These are phyloP conservation scores for Trifolium fragiferum DNA, from an alignment of 306 rosid species.

Conservation along the genomic window DNA sequence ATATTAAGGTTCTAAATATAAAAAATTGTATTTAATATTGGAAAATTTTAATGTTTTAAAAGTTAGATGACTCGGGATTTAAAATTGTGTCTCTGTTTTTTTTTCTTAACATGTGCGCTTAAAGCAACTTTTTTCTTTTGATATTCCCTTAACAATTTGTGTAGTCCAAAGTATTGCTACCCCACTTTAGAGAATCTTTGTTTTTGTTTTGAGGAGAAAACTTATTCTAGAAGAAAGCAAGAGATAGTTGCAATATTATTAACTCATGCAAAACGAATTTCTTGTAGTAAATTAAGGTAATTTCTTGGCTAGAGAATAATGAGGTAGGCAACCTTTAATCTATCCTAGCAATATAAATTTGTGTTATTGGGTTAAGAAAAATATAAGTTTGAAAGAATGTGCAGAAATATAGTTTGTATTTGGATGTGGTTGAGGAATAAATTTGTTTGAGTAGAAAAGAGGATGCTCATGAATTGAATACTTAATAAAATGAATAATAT, in stretches of 20 bases:
- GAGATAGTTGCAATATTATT: background rate
- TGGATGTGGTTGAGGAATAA: constrained; percentile 50
- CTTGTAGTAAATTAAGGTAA: background rate
- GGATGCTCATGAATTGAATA: constrained; percentile 53
- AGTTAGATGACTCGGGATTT: no score
- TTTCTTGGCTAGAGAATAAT: background rate
- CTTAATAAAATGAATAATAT: constrained; percentile 39
- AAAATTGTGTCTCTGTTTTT: no score
- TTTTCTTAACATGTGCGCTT: no score
- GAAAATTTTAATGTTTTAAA: no score
- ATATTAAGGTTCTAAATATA: no score
- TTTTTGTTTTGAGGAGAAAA: constrained; percentile 49
- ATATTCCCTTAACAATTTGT: constrained; percentile 38
- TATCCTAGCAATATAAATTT: background rate
- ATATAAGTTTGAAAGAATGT: constrained; percentile 18
- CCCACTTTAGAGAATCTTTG: constrained; percentile 64
- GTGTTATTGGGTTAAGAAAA: background rate
- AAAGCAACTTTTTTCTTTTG: no score
- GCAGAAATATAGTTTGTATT: constrained; percentile 27
- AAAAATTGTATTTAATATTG: no score
- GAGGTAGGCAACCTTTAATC: constrained; percentile 9
- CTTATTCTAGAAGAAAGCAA: constrained; percentile 28
- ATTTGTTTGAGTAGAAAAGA: constrained; percentile 44
- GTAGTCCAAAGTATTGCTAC: constrained; percentile 39
- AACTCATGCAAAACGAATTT: constrained; percentile 3